Evolutionary conservation across 1,139 yeast genomes (phyloP).

Genomic region (Kodamaea alishanica): DNA sequence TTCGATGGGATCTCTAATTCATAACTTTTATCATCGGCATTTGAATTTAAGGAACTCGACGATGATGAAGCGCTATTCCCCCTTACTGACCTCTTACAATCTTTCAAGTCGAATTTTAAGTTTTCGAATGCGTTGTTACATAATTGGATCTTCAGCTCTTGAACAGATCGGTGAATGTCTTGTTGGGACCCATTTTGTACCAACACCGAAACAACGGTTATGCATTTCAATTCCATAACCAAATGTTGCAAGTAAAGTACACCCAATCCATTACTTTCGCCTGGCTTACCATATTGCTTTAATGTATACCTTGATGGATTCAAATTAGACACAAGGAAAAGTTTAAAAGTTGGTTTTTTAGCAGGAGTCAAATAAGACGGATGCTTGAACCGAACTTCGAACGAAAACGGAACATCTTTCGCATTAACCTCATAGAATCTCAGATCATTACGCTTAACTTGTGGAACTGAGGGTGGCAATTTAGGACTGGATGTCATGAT

Average conservation of each 20-base stretch:
- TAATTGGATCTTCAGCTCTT: constrained; percentile 26
- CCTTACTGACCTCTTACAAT: constrained; percentile 23
- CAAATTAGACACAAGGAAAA: constrained; percentile 33
- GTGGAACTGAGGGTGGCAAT: not conserved
- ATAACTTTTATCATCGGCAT: constrained; percentile 21
- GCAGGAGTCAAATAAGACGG: constrained; percentile 46
- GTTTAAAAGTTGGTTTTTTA: constrained; percentile 37
- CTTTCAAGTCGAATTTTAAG: constrained; percentile 39
- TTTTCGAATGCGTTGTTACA: constrained; percentile 35
- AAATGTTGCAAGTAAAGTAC: constrained; percentile 40
- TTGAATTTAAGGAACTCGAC: constrained; percentile 21
- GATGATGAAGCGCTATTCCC: constrained; percentile 16
- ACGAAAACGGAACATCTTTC: constrained; percentile 40
- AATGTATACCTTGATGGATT: constrained; percentile 37
- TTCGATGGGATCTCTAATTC: constrained; percentile 48
- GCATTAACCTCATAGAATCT: constrained; percentile 22
- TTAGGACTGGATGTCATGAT: constrained; percentile 10
- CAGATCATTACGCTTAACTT: not conserved
- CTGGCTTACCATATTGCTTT: constrained; percentile 33
- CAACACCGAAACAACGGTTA: constrained; percentile 35
- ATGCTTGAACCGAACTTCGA: constrained; percentile 46
- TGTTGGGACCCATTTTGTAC: constrained; percentile 26
- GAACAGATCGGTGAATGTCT: constrained; percentile 30
- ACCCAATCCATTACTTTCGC: constrained; percentile 48
- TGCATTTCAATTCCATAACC: constrained; percentile 30